Conservation (phyloP, 495 filamentous ascomycete species). For the Penicillium turbatum region DNA sequence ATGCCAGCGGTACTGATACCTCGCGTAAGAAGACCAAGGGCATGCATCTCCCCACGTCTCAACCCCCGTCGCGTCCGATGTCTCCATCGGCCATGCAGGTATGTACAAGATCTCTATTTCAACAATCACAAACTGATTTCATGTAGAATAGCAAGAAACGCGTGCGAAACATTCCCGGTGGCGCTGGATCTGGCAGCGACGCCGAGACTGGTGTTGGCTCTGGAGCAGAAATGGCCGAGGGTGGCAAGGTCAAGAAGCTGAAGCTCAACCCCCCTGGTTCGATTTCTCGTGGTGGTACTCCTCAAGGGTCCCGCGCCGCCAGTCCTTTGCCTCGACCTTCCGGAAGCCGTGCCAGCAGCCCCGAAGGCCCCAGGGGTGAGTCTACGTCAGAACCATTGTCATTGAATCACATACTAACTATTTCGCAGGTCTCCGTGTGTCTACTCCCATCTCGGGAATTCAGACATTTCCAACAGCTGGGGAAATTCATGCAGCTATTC, state of each 20-base stretch:
- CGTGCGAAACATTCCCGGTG: conserved; percentile 35
- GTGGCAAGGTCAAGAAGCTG: conserved; percentile 63
- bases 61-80: conserved; percentile 53
- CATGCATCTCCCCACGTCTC: conserved; percentile 51
- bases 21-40: conserved; percentile 85
- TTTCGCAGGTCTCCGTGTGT: conserved; percentile 16
- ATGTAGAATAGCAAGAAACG: conserved; percentile 45
- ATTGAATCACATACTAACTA: not conserved
- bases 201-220: conserved; percentile 68
- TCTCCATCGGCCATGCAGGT: conserved; percentile 42
- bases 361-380: conserved; percentile 29
- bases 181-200: conserved; percentile 69
- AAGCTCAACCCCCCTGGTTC: conserved; percentile 52
- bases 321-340: conserved; percentile 44
- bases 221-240: conserved; percentile 66
- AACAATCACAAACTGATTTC: conserved; percentile 9
- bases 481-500: conserved; percentile 69
- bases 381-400: not conserved
- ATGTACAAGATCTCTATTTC: conserved; percentile 8
- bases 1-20: conserved; percentile 86
- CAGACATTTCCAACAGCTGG: conserved; percentile 53
- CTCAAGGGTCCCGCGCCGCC: conserved; percentile 50
- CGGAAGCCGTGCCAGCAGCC: conserved; percentile 41
- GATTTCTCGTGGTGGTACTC: conserved; percentile 50
- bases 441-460: conserved; percentile 29